Conservation (phyloP, 164 flowering plant species). For the Euptelea pleiosperma region DNA sequence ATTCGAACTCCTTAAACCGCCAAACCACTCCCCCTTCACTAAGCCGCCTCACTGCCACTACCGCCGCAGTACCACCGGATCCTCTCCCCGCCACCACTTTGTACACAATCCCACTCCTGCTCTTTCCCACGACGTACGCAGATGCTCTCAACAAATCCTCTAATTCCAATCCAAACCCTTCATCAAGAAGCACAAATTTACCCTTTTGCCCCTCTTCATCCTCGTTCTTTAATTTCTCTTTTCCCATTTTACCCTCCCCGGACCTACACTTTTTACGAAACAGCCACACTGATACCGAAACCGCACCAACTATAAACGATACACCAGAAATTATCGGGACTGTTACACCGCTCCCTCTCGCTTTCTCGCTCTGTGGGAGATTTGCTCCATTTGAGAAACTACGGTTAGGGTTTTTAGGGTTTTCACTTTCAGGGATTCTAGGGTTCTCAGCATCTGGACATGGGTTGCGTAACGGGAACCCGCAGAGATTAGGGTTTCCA, state of each 20-base stretch:
- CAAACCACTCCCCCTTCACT: slow-evolving; percentile 59
- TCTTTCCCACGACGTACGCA: slow-evolving; percentile 91
- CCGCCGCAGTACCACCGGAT: slow-evolving; percentile 31
- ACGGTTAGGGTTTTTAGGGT: slow-evolving; percentile 28
- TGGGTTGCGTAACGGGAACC: slow-evolving; percentile 59
- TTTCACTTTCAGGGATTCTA: slow-evolving; percentile 14
- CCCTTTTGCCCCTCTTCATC: slow-evolving; percentile 71
- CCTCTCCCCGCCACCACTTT: slow-evolving; percentile 75
- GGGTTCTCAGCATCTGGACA: slow-evolving; percentile 56
- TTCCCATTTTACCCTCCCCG: slow-evolving; percentile 37
- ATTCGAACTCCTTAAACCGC: slow-evolving; percentile 78
- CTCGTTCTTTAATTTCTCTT: slow-evolving; percentile 15
- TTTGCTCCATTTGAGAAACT: not conserved
- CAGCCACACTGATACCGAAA: slow-evolving; percentile 54
- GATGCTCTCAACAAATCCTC: slow-evolving; percentile 97
- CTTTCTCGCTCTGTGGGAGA: slow-evolving; percentile 3
- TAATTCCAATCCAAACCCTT: slow-evolving; percentile 70
- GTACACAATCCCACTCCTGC: slow-evolving; percentile 89
- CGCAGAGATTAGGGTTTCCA: slow-evolving; percentile 83
- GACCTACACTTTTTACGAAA: slow-evolving; percentile 42
- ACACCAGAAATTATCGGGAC: slow-evolving; percentile 58
- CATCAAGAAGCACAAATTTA: slow-evolving; percentile 71
- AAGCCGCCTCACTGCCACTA: slow-evolving; percentile 83
- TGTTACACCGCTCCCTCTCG: slow-evolving; percentile 26
- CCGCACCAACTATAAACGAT: slow-evolving; percentile 41